Conservation (phyloP, 257 asterid genomes). For the Solanum etuberosum region DNA sequence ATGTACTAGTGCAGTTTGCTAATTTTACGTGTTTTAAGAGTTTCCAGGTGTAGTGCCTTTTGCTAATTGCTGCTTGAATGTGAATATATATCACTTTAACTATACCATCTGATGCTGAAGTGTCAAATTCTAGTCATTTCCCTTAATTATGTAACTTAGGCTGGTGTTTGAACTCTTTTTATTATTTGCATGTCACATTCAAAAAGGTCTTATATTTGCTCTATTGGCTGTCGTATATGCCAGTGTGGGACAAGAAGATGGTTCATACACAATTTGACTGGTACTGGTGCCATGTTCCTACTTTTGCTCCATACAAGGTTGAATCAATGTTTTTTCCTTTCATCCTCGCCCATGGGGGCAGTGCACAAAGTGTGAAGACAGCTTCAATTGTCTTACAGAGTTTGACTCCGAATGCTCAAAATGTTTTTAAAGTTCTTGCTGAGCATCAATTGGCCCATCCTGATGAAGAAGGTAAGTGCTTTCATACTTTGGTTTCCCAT, state of each 20-base stretch:
- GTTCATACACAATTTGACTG: conserved; percentile 93
- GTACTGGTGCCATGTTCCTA: conserved; percentile 95
- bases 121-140: not conserved
- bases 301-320: conserved; percentile 73
- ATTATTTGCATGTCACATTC: not conserved
- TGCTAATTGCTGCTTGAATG: not conserved
- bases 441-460: conserved; percentile 74
- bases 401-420: conserved; percentile 90
- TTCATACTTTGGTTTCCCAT: not conserved
- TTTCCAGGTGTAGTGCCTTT: not conserved
- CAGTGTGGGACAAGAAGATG: conserved; percentile 98
- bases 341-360: conserved; percentile 70
- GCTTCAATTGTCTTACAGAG: conserved; percentile 89
- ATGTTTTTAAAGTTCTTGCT: conserved; percentile 70
- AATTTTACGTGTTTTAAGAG: not conserved
- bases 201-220: not conserved
- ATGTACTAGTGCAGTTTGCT: not conserved
- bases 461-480: conserved; percentile 60
- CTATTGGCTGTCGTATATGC: not conserved
- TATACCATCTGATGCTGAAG: not conserved
- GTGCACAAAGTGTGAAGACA: conserved; percentile 70
- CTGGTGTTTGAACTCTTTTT: not conserved
- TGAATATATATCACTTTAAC: not conserved
- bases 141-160: not conserved
- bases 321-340: conserved; percentile 79